Evolutionary conservation across 176 grass and related monocot genomes (phyloP).

Genomic region (Juncus effusus): DNA sequence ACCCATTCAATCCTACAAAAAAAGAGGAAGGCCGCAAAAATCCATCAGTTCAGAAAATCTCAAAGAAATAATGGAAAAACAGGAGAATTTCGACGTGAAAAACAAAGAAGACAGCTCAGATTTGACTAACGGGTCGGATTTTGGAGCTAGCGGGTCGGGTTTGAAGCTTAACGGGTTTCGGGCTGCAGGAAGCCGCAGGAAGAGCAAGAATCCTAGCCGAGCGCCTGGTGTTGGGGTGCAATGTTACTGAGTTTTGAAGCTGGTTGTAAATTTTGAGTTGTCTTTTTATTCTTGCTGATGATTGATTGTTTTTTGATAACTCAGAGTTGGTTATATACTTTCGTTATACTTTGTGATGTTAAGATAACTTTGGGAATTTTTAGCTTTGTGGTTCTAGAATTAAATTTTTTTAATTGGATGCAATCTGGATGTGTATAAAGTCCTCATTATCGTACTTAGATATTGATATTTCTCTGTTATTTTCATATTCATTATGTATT

Average conservation of each 20-base stretch:
- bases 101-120: constrained; percentile 13
- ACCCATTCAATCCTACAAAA: constrained; percentile 22
- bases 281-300: constrained; percentile 1
- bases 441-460: no score
- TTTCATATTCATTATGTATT: no score
- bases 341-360: not conserved
- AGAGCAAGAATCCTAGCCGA: constrained; percentile 25
- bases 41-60: not conserved
- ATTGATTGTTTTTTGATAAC: constrained; percentile 1
- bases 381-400: not conserved
- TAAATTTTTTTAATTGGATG: not conserved
- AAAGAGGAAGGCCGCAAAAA: constrained; percentile 29
- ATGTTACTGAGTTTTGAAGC: constrained; percentile 1
- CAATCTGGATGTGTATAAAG: not conserved
- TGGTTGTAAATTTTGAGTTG: not conserved
- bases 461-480: no score
- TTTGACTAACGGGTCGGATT: constrained; percentile 12
- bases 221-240: constrained; percentile 21
- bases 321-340: constrained; percentile 11
- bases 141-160: constrained; percentile 17
- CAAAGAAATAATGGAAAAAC: constrained; percentile 8
- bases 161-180: constrained; percentile 22
- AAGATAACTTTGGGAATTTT: not conserved
- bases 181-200: constrained; percentile 19
- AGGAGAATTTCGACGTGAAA: constrained; percentile 9